Base-by-base conservation (phyloP, 805 yeast species). In the Schizosaccharomyces lindneri region DNA sequence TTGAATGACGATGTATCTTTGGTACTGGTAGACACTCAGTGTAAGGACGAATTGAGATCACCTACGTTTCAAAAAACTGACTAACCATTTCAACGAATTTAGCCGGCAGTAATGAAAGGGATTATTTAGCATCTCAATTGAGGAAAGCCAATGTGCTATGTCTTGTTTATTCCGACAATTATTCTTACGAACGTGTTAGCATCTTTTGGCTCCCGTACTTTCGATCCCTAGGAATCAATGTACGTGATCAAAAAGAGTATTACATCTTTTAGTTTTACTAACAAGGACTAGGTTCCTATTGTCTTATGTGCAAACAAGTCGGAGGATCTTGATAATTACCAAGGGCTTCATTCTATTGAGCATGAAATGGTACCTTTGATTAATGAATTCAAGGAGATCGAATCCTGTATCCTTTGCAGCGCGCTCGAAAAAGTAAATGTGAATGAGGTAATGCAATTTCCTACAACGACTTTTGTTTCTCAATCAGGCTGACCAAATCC, bases 161-260 rank as follows among this genome's bases (percentile, higher is more conserved):
- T 90, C 77, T 93, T n/a, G 87, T 93, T 0, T 93, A 89, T 69
- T 80, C 93, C 2, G 97, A 89, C 68, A 95, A 88, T 68, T 93
- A 88, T 69, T 87, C 97, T 0, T 93, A 88, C 69, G 97, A 93
- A 70, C 76, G 97, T 59, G 81, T 93, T 4, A 82, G 95, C 2
- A 74, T 90, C 29, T 88, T 88, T 70, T 93, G 99, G 99, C 83
- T 93, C 79, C 93, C 94, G 61, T 79, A 84, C 75, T 84, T 93
- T 67, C 76, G 99, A 64, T 86, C 95, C 0, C 76, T 87, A 78
- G 99, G 98, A 2, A 87, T 90, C 63, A 93, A 93, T 68, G 71
- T 65, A 55, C 15, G 65, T 21, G 11, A 15, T 7, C 21, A 17
- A 6, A 7, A 2, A 36, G 41, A 36, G 13, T n/a, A 24, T 46